Conservation (phyloP, 139 green algal species). For the Volvox reticuliferus region DNA sequence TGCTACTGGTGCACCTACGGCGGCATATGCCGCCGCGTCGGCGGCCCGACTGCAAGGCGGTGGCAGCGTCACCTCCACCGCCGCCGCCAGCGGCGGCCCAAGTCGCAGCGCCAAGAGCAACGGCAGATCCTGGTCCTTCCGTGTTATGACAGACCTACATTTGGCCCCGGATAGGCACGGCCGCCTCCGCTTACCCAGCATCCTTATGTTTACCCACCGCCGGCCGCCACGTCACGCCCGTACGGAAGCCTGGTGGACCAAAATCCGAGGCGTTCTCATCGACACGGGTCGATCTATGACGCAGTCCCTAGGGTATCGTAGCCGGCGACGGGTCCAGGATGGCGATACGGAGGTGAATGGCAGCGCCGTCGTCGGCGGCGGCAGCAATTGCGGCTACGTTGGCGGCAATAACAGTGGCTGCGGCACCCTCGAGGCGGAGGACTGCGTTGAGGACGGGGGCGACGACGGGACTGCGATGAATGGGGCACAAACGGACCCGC, state of each 20-base stretch:
- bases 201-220: slow-evolving; percentile 4
- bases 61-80: neutral
- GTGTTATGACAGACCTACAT: neutral
- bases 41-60: neutral
- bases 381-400: neutral
- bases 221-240: slow-evolving; percentile 9
- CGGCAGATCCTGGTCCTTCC: neutral
- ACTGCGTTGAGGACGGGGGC: neutral
- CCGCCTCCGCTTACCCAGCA: neutral
- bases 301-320: neutral
- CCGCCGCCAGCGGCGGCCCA: neutral
- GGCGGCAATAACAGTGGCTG: neutral
- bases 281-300: neutral
- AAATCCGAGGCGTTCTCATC: neutral
- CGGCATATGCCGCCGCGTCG: neutral
- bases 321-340: neutral
- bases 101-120: neutral
- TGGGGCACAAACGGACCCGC: neutral
- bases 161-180: neutral
- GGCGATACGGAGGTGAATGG: neutral
- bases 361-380: neutral
- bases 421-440: neutral
- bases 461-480: neutral
- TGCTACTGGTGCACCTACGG: neutral
- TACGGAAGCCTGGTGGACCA: slow-evolving; percentile 18